A percentile compares a stretch with the other conserved stretches of the same genome.
Conservation (phyloP, 306 rosid genomes). For the Lotus japonicus region DNA sequence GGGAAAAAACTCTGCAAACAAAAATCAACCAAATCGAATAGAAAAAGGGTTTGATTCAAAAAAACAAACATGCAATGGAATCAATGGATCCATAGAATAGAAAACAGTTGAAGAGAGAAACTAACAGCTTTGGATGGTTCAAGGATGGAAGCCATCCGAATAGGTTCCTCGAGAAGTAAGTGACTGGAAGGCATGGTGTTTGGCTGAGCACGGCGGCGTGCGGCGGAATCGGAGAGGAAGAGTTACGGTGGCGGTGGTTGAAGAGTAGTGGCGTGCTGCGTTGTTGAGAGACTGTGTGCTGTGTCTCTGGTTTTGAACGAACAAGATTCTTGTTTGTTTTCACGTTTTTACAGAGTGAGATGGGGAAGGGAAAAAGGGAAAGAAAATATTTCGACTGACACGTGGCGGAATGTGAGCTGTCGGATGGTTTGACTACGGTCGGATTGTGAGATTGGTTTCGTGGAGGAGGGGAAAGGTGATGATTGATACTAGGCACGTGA, state of each 20-base stretch:
- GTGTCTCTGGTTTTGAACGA: background rate
- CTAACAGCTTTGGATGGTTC: conserved; percentile 89
- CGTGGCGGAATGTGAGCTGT: background rate
- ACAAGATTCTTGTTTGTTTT: too few relatives aligned
- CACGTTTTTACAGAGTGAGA: background rate
- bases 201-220: background rate
- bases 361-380: background rate
- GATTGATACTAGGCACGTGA: too few relatives aligned
- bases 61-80: too few relatives aligned
- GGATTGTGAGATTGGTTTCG: too few relatives aligned
- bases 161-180: conserved; percentile 92
- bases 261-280: conserved; percentile 20
- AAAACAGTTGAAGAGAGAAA: background rate
- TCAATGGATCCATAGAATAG: background rate
- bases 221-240: background rate
- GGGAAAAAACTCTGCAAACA: conserved; percentile 64
- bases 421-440: background rate
- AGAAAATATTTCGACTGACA: background rate
- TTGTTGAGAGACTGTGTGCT: background rate
- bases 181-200: conserved; percentile 93
- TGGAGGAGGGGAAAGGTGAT: too few relatives aligned
- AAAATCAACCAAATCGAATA: background rate
- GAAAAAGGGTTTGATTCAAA: conserved; percentile 8
- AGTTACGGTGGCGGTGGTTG: background rate
- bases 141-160: conserved; percentile 87